Conservation (phyloP, 768 basidiomycete genomes). For the Collybia sordida region DNA sequence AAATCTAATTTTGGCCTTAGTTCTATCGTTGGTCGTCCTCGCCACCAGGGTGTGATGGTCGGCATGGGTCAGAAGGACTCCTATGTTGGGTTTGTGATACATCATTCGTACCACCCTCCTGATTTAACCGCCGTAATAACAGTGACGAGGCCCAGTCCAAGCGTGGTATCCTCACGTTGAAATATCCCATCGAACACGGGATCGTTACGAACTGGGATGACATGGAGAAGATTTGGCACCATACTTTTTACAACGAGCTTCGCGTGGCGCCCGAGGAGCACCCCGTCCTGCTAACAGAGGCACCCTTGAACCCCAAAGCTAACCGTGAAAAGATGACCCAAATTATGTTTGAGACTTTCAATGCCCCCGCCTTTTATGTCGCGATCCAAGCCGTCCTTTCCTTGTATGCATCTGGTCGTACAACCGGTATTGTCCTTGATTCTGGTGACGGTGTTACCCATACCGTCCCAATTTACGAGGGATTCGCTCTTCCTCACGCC, state of each 20-base stretch:
- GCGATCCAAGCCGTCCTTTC: conserved; percentile 90
- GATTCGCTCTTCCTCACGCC: conserved; percentile 88
- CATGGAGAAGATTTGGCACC: conserved; percentile 99
- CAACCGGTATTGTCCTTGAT: conserved; percentile 93
- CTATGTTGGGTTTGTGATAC: conserved; percentile 76
- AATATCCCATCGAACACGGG: conserved; percentile 94
- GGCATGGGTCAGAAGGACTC: conserved; percentile 98
- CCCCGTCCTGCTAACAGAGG: conserved; percentile 89
- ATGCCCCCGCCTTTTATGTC: conserved; percentile 90
- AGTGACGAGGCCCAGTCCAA: conserved; percentile 93
- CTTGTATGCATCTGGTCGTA: conserved; percentile 92
- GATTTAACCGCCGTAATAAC: conserved; percentile 17
- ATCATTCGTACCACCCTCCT: conserved; percentile 4
- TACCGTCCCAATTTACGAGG: conserved; percentile 97
- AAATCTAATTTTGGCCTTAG: conserved; percentile 30
- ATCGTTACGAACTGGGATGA: conserved; percentile 99
- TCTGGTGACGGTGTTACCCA: conserved; percentile 97
- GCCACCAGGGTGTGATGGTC: conserved; percentile 95
- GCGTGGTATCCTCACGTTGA: conserved; percentile 90
- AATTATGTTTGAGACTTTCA: conserved; percentile 97
- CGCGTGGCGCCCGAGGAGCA: conserved; percentile 93
- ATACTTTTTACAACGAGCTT: conserved; percentile 95
- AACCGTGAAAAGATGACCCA: conserved; percentile 95
- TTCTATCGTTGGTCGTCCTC: conserved; percentile 92
- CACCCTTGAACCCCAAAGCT: conserved; percentile 89